Evolutionary conservation across 2,329 filamentous ascomycete species (phyloP).

Genomic region (Drechslera avenae): DNA sequence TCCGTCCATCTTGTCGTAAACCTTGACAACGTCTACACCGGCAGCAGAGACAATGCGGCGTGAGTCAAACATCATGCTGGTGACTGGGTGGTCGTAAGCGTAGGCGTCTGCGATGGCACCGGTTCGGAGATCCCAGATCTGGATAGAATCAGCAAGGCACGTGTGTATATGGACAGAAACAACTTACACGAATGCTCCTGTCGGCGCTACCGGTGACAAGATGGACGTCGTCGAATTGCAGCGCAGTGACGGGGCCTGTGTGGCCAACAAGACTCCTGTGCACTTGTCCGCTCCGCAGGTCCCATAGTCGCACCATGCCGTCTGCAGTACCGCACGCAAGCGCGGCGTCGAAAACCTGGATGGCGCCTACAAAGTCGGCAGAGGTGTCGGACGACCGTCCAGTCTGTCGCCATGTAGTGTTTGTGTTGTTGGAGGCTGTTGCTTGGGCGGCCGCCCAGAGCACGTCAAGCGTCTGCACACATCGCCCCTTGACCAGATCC

Average conservation of each 20-base stretch:
- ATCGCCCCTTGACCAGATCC: conserved; percentile 96
- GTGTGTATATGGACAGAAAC: neutral
- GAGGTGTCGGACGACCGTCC: conserved; percentile 67
- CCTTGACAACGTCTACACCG: conserved; percentile 91
- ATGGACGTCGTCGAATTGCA: conserved; percentile 96
- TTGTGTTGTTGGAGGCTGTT: conserved; percentile 62
- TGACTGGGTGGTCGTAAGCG: conserved; percentile 89
- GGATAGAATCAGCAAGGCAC: conserved; percentile 8
- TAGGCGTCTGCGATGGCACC: conserved; percentile 95
- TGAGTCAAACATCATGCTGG: conserved; percentile 95
- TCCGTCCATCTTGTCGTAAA: conserved; percentile 97
- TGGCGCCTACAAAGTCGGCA: conserved; percentile 90
- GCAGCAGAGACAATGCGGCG: conserved; percentile 89
- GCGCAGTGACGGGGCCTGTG: conserved; percentile 88
- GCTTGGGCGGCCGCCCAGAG: conserved; percentile 97
- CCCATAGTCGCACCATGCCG: conserved; percentile 96
- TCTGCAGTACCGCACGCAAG: conserved; percentile 96
- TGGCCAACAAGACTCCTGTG: conserved; percentile 94
- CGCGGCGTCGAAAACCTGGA: conserved; percentile 96
- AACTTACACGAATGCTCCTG: conserved; percentile 87
- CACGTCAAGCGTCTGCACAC: conserved; percentile 95
- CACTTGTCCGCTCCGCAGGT: conserved; percentile 95
- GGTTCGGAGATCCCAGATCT: conserved; percentile 99
- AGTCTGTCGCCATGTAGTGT: conserved; percentile 74
- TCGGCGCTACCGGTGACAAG: conserved; percentile 92